Conservation (phyloP, 2,329 filamentous ascomycete species). For the Exophiala mesophila region DNA sequence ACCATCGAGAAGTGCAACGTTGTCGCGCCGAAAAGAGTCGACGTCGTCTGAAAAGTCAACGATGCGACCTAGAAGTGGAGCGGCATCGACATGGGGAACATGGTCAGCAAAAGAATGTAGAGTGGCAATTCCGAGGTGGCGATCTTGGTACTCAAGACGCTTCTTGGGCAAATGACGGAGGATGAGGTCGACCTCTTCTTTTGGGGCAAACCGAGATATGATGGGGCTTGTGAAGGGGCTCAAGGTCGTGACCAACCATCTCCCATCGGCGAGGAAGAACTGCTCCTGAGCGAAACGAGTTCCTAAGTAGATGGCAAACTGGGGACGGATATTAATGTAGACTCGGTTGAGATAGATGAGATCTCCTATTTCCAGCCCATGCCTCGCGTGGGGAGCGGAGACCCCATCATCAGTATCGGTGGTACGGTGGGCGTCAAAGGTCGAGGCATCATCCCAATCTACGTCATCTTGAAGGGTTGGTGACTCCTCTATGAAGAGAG, state of each 20-base stretch:
- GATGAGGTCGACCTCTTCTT: slow-evolving; percentile 18
- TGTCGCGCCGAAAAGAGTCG: slow-evolving; percentile 32
- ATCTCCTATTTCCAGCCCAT: slow-evolving; percentile 7
- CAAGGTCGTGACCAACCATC: slow-evolving; percentile 16
- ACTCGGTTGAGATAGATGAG: slow-evolving; percentile 10
- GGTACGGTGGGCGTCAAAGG: background rate
- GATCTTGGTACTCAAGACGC: slow-evolving; percentile 5
- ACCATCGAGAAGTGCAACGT: slow-evolving; percentile 33
- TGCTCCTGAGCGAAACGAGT: slow-evolving; percentile 15
- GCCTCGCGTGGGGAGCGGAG: background rate
- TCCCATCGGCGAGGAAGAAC: slow-evolving; percentile 21
- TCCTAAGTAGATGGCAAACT: slow-evolving; percentile 20
- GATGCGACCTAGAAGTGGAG: slow-evolving; percentile 34
- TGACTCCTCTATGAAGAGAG: slow-evolving; percentile 21
- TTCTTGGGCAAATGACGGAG: slow-evolving; percentile 20
- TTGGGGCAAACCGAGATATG: slow-evolving; percentile 15
- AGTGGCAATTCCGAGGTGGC: slow-evolving; percentile 29
- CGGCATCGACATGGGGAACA: slow-evolving; percentile 36
- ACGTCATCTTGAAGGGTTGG: slow-evolving; percentile 4
- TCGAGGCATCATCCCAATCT: background rate
- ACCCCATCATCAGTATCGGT: background rate
- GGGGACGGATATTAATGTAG: slow-evolving; percentile 3
- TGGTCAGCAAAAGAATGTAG: slow-evolving; percentile 32
- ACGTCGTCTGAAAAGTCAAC: slow-evolving; percentile 32
- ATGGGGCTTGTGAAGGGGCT: slow-evolving; percentile 5